These are phyloP conservation scores for Fusarium pseudograminearum DNA, from an alignment of 2,329 filamentous ascomycete genomes.

Conservation along the genomic window DNA sequence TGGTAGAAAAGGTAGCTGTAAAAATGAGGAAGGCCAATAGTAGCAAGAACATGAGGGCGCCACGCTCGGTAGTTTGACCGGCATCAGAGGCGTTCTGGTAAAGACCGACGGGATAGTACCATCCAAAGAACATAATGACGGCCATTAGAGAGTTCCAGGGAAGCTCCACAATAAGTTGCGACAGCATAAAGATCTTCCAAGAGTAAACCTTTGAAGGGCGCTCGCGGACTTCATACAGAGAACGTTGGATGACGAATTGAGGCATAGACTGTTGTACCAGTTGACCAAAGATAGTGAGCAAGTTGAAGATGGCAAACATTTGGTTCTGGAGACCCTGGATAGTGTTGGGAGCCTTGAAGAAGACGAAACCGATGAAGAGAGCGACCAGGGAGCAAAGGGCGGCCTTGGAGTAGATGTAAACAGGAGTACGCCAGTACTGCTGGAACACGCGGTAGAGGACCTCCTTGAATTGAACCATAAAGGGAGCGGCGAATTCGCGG, in stretches of 20 bases:
- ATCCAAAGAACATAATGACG: conserved; percentile 81
- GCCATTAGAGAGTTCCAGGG: conserved; percentile 85
- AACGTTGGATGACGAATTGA: conserved; percentile 84
- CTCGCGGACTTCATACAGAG: conserved; percentile 87
- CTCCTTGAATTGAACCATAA: conserved; percentile 73
- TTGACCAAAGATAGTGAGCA: conserved; percentile 84
- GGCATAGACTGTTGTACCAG: conserved; percentile 86
- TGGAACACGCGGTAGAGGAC: conserved; percentile 83
- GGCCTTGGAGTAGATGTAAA: conserved; percentile 88
- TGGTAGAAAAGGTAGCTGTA: conserved; percentile 82
- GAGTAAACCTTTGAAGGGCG: conserved; percentile 86
- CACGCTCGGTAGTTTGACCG: conserved; percentile 73
- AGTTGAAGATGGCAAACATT: conserved; percentile 87
- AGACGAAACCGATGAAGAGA: conserved; percentile 86
- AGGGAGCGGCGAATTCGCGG: conserved; percentile 84
- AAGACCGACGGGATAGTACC: conserved; percentile 89
- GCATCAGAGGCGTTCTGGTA: conserved; percentile 75
- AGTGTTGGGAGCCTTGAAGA: conserved; percentile 77
- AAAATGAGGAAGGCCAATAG: conserved; percentile 82
- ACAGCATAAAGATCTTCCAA: conserved; percentile 87
- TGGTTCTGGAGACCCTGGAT: conserved; percentile 87
- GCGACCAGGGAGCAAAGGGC: conserved; percentile 73
- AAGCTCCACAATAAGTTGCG: conserved; percentile 85
- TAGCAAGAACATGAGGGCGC: conserved; percentile 83
- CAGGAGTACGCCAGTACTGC: conserved; percentile 91